phyloP scores from a whole-genome alignment of 176 grass and related monocot genomes.

The Tillandsia fasciculata region DNA sequence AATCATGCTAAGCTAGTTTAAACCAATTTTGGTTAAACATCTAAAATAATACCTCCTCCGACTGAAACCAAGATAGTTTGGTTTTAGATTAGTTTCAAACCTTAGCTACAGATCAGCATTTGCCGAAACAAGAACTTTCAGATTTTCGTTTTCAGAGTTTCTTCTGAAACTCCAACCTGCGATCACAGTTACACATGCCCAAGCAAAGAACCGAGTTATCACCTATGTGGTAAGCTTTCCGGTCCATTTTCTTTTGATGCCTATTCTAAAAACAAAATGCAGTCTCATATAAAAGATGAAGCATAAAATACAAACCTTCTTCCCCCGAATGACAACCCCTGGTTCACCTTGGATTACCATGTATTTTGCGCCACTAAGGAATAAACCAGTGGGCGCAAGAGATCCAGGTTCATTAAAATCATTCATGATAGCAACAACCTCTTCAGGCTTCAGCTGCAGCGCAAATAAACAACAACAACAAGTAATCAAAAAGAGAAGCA shows the following conservation, averaged over 20 bases:
- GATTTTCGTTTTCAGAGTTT: too few species aligned
- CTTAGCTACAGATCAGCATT: too few species aligned
- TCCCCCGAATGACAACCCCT: slow-evolving; percentile 65
- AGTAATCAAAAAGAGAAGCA: not conserved
- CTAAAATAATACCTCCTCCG: too few species aligned
- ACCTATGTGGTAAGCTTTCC: not conserved
- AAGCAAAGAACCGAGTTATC: not conserved
- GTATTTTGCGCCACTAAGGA: slow-evolving; percentile 61
- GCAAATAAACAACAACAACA: not conserved
- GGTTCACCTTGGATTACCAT: slow-evolving; percentile 93
- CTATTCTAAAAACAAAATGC: not conserved
- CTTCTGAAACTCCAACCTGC: too few species aligned
- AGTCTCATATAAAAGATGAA: not conserved
- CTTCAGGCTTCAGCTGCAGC: slow-evolving; percentile 45
- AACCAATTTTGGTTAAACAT: too few species aligned
- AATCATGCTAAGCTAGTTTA: too few species aligned
- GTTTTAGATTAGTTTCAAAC: too few species aligned
- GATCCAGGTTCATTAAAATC: slow-evolving; percentile 58
- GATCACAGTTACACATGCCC: not conserved
- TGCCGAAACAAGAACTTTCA: too few species aligned
- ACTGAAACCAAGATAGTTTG: too few species aligned
- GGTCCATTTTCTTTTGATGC: not conserved
- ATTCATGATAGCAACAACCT: slow-evolving; percentile 41
- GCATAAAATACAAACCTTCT: slow-evolving; percentile 43
- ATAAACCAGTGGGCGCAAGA: slow-evolving; percentile 77